Evolutionary conservation across 805 yeast species (phyloP), one percentile per base, ranked within the genome.

Genomic region (Gaillardinia entomophila): DNA sequence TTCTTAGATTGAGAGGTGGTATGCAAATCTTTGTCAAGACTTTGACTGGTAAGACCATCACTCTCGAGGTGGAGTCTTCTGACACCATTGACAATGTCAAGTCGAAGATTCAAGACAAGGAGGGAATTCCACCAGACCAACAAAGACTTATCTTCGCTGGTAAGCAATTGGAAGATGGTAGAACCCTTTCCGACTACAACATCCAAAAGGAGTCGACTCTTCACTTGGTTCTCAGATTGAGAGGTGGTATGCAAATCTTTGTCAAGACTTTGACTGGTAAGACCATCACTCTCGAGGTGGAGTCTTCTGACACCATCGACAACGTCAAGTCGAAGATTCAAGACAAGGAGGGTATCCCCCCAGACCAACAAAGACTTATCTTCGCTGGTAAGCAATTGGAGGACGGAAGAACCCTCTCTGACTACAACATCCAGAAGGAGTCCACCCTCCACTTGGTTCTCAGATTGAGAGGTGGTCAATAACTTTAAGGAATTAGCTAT

Each of bases 31-130:
- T 66, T 28, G 97, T 92, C 74, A 92, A 90, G 77, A 90, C 98
- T 76, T 81, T 92, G 68, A 89, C 97, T 58, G 97, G 97, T 77
- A 90, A 90, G 87, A 82, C 97, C 65, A 90, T 92, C 75, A 84
- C 96, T 81, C 83, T 88, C 62, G 96, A 88, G 79, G 97, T 88
- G 66, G 97, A 88, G 79, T 87, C 96, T 57, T 85, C 95, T 60
- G 97, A 88, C 82, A 87, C 96, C 66, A 88, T 88, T 73, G 96
- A 89, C 84, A 88, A 88, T 45, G 76, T 71, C 73, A 89, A 87
- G 77, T 74, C 94, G 56, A 88, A 88, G 78, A 88, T 89, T 62
- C 95, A 86, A 76, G 96, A 87, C 75, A 87, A 85, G 73, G 96
- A 88, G 68, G 96, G 96, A 60, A 87, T 88, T 56, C 96, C 97